Conservation (phyloP, 148 eudicot species). For the Spergularia marina region DNA sequence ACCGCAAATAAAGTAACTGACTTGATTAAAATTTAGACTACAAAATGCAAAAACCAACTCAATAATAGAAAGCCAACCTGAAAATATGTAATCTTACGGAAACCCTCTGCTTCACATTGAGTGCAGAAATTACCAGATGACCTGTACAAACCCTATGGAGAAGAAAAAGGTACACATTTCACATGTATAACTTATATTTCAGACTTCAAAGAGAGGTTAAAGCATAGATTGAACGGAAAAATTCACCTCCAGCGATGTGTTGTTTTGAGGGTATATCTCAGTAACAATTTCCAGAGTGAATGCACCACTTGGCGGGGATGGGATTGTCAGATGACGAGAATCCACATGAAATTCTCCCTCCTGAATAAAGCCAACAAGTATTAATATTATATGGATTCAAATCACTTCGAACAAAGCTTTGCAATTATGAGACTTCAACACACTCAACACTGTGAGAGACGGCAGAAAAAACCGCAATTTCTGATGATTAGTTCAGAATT, state of each 20-base stretch:
- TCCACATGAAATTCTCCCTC: conserved; percentile 71
- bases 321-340: conserved; percentile 69
- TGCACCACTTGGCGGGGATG: conserved; percentile 66
- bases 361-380: conserved; percentile 35
- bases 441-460: neutral
- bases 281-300: conserved; percentile 77
- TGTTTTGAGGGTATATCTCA: conserved; percentile 82
- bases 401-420: neutral
- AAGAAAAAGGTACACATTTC: conserved; percentile 15
- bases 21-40: neutral
- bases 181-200: conserved; percentile 10
- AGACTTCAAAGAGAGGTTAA: neutral
- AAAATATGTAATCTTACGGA: conserved; percentile 90
- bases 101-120: conserved; percentile 99
- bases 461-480: neutral
- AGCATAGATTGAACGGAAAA: conserved; percentile 9
- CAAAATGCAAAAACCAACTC: neutral
- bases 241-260: conserved; percentile 89
- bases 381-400: neutral
- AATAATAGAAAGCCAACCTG: conserved; percentile 49
- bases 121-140: conserved; percentile 94
- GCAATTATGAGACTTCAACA: neutral
- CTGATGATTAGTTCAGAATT: neutral
- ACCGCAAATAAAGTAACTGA: neutral
- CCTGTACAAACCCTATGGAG: conserved; percentile 81